Percentiles rank a stretch among this genome's conserved stretches.
Conservation (phyloP, 805 yeast species). For the Vanderwaltozyma yarrowii region DNA sequence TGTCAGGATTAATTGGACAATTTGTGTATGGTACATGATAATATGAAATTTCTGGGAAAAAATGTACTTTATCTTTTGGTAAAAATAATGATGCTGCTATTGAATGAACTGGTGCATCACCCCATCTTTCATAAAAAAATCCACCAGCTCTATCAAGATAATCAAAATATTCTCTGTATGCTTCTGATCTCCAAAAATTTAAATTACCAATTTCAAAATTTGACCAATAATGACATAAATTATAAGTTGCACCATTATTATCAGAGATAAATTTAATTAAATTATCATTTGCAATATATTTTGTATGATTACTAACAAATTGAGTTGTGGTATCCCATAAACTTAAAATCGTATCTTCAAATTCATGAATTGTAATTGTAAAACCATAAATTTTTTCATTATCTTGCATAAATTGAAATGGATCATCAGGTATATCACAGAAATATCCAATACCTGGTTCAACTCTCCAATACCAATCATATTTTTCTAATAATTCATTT, state of each 20-base stretch:
- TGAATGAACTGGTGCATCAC: conserved; percentile 84
- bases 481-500: conserved; percentile 53
- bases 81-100: conserved; percentile 69
- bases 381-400: conserved; percentile 66
- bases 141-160: conserved; percentile 65
- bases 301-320: conserved; percentile 51
- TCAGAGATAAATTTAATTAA: conserved; percentile 62
- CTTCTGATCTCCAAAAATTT: conserved; percentile 62
- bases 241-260: conserved; percentile 60
- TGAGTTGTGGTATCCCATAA: conserved; percentile 65
- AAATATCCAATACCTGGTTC: conserved; percentile 70
- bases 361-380: conserved; percentile 63
- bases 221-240: conserved; percentile 84
- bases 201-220: conserved; percentile 74
- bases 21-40: conserved; percentile 64
- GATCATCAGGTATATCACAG: conserved; percentile 72
- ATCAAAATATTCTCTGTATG: conserved; percentile 58
- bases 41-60: conserved; percentile 75
- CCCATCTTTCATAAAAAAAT: conserved; percentile 85
- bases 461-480: conserved; percentile 87
- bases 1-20: conserved; percentile 60
- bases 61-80: conserved; percentile 53
- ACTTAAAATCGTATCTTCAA: conserved; percentile 58
- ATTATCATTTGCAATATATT: conserved; percentile 44
- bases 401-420: conserved; percentile 71